Conservation (phyloP, 306 rosid genomes). For the Castanea sativa region DNA sequence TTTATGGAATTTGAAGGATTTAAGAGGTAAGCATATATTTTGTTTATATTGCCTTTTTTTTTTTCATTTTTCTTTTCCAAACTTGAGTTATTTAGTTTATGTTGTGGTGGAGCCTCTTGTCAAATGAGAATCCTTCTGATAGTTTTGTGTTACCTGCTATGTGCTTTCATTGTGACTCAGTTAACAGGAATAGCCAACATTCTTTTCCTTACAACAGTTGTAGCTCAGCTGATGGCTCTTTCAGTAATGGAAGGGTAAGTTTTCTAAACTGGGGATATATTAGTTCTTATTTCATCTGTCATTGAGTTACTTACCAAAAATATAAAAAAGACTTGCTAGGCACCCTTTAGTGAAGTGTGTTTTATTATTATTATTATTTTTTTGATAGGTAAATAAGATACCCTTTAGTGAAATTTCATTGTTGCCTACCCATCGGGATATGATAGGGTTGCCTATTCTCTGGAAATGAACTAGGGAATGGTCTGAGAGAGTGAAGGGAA, state of each 20-base stretch:
- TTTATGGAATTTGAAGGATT: slow-evolving; percentile 34
- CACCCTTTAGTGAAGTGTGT: neutral
- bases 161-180: slow-evolving; percentile 43
- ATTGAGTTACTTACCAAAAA: neutral
- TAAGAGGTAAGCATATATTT: slow-evolving; percentile 39
- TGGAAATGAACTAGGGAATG: neutral
- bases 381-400: neutral
- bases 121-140: slow-evolving; percentile 17
- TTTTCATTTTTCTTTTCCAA: neutral
- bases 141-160: slow-evolving; percentile 8
- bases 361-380: no score
- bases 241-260: slow-evolving; percentile 45
- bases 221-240: slow-evolving; percentile 37
- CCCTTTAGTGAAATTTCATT: neutral
- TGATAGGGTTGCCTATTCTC: neutral
- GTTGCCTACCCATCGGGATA: neutral
- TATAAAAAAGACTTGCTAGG: neutral
- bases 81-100: neutral
- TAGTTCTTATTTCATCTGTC: neutral
- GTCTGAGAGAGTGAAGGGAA: neutral
- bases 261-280: slow-evolving; percentile 8
- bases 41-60: slow-evolving; percentile 5
- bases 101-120: neutral
- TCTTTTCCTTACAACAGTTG: slow-evolving; percentile 32
- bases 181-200: slow-evolving; percentile 27